phyloP scores from a whole-genome alignment of 352 stramenopile species.

The Phytophthora multivora region DNA sequence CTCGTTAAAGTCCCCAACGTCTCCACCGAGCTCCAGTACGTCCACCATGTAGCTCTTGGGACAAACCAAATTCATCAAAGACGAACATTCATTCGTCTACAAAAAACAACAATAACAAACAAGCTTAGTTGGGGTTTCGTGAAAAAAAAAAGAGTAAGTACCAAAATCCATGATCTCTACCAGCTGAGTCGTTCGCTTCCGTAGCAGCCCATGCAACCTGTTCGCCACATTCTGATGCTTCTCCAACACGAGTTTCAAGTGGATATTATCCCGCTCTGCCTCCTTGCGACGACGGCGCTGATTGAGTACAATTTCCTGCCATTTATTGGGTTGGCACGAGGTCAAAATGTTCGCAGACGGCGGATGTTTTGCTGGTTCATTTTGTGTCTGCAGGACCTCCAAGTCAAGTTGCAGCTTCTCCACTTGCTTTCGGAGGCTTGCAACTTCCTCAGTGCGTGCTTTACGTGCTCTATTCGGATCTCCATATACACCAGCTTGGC shows the following conservation, averaged over 20 bases:
- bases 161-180: slow-evolving; percentile 6
- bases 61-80: background rate
- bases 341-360: background rate
- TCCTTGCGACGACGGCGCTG: slow-evolving; percentile 23
- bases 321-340: slow-evolving; percentile 11
- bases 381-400: background rate
- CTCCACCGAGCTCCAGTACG: slow-evolving; percentile 15
- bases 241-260: slow-evolving; percentile 40
- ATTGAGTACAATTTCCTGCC: slow-evolving; percentile 22
- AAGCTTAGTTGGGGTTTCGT: background rate
- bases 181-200: slow-evolving; percentile 26
- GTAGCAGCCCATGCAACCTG: slow-evolving; percentile 37
- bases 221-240: slow-evolving; percentile 43
- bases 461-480: slow-evolving; percentile 29
- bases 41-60: slow-evolving; percentile 7
- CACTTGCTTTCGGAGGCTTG: slow-evolving; percentile 41
- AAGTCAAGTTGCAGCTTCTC: slow-evolving; percentile 39
- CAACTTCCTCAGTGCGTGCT: slow-evolving; percentile 43
- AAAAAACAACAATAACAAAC: background rate
- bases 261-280: slow-evolving; percentile 37
- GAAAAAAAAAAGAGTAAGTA: too few species aligned
- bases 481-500: slow-evolving; percentile 31
- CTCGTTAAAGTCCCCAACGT: slow-evolving; percentile 14
- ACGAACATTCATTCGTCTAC: slow-evolving; percentile 17
- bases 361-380: background rate